Base-by-base conservation (phyloP, 139 green algal species). In the Chlorella sorokiniana region DNA sequence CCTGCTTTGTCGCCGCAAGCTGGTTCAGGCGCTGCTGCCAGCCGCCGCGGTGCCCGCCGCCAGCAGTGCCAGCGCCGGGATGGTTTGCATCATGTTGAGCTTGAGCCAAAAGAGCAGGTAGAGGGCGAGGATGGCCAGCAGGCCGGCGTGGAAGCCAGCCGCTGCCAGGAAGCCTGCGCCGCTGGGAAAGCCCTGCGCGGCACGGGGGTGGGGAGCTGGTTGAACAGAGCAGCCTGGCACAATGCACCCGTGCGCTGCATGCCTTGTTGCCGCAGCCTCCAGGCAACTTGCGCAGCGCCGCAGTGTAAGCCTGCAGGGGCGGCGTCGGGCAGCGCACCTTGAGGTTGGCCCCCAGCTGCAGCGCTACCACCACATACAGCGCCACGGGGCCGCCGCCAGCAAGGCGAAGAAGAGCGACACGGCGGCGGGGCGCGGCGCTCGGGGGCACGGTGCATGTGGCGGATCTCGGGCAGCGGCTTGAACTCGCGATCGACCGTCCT, bases 81-180 rank as follows among this genome's bases (percentile, higher is more conserved):
- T 11, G 8, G 35, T 65, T 59, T 85, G 80, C 61, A 88, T 73
- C 11, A 89, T 56, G 62, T 82, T 87, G 11, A 89, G 78, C 40
- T 51, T 35, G 29, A 87, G 44, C 85, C 85, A 89, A 65, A 87
- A 89, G n/a, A 89, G 44, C 9, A 79, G 42, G 65, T 85, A 85
- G 3, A 89, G 78, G 37, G 10, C 85, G 37, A 83, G 40, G 37
- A 87, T 87, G 56, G 71, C 41, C 23, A 68, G 81, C 78, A 89
- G 74, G 27, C 85, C 82, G 3, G 35, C 70, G 42, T 89, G 85
- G 72, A 89, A 87, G 45, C 35, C 69, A 11, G 48, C 42, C 1
- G 62, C 51, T 7, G 42, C 22, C 62, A 81, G 18, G 51, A 71
- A 62, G 35, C 35, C 40, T 27, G 44, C 62, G 37, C 69, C 59